Evolutionary conservation across 768 basidiomycete species (phyloP), one percentile per base, ranked within the genome.

Genomic region (Suillus bovinus): DNA sequence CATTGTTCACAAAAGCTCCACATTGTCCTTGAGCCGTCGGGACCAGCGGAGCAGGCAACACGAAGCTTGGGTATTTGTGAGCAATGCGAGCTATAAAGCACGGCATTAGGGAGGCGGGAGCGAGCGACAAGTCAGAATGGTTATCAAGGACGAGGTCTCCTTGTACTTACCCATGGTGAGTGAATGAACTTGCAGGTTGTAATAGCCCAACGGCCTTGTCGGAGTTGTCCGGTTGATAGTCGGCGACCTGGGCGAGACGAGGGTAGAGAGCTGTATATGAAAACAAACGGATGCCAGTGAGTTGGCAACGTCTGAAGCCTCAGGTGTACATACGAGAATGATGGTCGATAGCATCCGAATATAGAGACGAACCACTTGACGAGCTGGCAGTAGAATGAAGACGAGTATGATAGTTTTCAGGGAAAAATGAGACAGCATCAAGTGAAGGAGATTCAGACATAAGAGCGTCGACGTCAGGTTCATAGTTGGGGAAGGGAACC

Each of bases 1-100:
- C 91, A 93, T 79, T 91, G 82, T 81, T 92, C 91, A 74, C 91
- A 93, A 72, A 90, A 88, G 69, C 86, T 88, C 91, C 91, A 93
- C 90, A 93, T 92, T 20, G 90, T 87, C 61, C 74, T 73, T 72
- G 84, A 84, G 64, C 91, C 91, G 65, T 86, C 85, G 63, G 81
- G 75, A 59, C 88, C 85, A 22, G 89, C 74, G 38, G 89, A 85
- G 68, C 91, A 92, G 38, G 91, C 89, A 62, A 93, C 81, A 66
- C 89, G 87, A 67, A 93, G 82, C 74, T 92, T 92, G 17, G 91
- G 91, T 63, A 93, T 91, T 75, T 91, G 90, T 29, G 85, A 85
- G 68, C 91, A 93, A 57, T 81, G 80, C 60, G 85, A 78, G 44
- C 89, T 91, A 69, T 62, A 34, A 56, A 27, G 17, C 10, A 10